Evolutionary conservation across 1,284 basidiomycete species (phyloP).

Genomic region (Ganoderma leucocontextum): DNA sequence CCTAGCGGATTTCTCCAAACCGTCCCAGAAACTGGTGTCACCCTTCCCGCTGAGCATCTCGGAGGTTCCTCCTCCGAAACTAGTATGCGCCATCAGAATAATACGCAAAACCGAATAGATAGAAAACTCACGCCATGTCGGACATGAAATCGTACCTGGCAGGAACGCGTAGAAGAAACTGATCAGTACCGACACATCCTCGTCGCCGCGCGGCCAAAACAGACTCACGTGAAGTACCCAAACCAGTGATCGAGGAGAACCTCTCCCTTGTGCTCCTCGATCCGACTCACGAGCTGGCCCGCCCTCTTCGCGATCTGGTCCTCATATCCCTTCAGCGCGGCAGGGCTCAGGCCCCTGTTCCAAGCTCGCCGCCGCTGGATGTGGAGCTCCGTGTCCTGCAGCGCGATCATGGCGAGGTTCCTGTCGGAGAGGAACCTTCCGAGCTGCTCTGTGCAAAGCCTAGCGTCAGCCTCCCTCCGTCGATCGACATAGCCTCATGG

Average conservation of each 20-base stretch:
- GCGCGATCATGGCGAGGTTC: slow-evolving; percentile 1
- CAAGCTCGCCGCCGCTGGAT: slow-evolving; percentile 48
- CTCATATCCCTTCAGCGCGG: slow-evolving; percentile 51
- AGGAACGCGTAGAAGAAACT: too few relatives aligned
- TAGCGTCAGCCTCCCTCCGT: background rate
- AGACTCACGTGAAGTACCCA: background rate
- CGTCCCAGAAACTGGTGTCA: background rate
- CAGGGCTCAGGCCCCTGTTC: slow-evolving; percentile 49
- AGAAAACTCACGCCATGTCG: background rate
- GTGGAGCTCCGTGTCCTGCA: slow-evolving; percentile 35
- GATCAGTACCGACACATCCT: too few relatives aligned
- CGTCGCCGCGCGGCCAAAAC: too few relatives aligned
- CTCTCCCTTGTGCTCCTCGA: background rate
- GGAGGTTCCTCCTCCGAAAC: background rate
- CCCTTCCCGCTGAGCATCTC: background rate
- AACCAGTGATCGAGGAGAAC: background rate
- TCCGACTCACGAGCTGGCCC: slow-evolving; percentile 41
- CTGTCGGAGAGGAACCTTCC: background rate
- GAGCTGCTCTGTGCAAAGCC: background rate
- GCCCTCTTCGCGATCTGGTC: slow-evolving; percentile 43
- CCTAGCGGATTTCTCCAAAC: background rate
- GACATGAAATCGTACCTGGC: background rate
- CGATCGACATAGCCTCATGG: background rate
- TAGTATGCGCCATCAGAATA: background rate
- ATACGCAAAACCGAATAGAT: background rate